phyloP scores from a whole-genome alignment of 371 early-diverging fungal genomes.

The Blyttiomyces sp. region DNA sequence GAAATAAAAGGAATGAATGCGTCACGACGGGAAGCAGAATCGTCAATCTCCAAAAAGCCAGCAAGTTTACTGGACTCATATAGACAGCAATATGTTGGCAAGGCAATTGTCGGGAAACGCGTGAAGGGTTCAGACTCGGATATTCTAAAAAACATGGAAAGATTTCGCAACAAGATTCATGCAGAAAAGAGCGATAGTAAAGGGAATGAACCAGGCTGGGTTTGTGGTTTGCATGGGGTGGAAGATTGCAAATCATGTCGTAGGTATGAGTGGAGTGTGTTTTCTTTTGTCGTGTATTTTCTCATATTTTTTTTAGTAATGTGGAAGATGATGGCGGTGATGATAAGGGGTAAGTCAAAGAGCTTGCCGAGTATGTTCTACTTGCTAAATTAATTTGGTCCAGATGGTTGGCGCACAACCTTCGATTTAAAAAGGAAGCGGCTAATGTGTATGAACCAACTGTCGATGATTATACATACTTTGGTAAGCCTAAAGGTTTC shows the following conservation, averaged over 20 bases:
- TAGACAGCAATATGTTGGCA: constrained; percentile 17
- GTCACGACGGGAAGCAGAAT: neutral
- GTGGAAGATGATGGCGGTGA: neutral
- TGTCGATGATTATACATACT: constrained; percentile 48
- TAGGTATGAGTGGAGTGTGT: no score
- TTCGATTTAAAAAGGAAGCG: constrained; percentile 38
- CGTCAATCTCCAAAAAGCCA: constrained; percentile 5
- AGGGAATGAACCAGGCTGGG: constrained; percentile 6
- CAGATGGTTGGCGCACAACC: constrained; percentile 40
- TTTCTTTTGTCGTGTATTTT: neutral
- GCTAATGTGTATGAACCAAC: constrained; percentile 47
- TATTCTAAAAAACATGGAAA: constrained; percentile 7
- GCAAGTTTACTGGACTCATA: constrained; percentile 15
- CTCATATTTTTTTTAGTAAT: neutral
- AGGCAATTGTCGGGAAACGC: constrained; percentile 21
- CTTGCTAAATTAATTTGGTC: neutral
- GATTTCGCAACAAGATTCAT: constrained; percentile 18
- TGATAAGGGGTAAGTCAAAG: constrained; percentile 32
- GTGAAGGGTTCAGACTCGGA: constrained; percentile 10
- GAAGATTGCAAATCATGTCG: constrained; percentile 24
- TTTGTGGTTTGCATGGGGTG: constrained; percentile 25
- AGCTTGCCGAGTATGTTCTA: neutral
- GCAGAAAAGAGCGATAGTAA: constrained; percentile 3
- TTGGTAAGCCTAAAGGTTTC: constrained; percentile 16
- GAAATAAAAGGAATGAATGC: constrained; percentile 15